Conservation (phyloP, 2,329 filamentous ascomycete species). For the Cladosporium cucumerinum region DNA sequence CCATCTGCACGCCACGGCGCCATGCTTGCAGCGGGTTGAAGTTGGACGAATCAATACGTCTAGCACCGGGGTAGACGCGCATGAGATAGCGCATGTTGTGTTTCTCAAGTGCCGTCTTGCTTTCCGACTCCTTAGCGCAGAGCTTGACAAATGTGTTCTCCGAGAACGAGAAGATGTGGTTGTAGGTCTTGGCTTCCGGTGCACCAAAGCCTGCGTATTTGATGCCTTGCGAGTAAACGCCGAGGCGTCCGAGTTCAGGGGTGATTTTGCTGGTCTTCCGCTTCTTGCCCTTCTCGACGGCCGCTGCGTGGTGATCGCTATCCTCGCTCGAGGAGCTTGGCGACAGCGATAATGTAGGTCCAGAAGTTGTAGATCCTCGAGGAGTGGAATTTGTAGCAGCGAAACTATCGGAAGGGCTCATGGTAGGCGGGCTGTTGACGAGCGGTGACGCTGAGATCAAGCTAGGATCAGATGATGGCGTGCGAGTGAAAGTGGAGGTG, state of each 20-base stretch:
- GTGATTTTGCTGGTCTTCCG: conserved; percentile 78
- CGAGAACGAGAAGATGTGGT: conserved; percentile 94
- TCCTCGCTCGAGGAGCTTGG: conserved; percentile 68
- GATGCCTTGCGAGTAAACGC: conserved; percentile 72
- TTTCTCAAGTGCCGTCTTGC: conserved; percentile 74
- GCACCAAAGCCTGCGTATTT: conserved; percentile 79
- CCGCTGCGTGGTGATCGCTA: conserved; percentile 62
- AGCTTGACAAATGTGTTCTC: conserved; percentile 83
- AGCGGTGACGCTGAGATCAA: conserved; percentile 48
- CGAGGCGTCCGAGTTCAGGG: conserved; percentile 76
- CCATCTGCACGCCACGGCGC: conserved; percentile 96
- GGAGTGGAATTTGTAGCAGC: conserved; percentile 47
- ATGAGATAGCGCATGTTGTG: conserved; percentile 92
- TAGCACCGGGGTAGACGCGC: conserved; percentile 85
- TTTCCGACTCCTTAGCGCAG: conserved; percentile 69
- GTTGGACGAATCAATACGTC: conserved; percentile 82
- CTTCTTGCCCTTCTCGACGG: conserved; percentile 58
- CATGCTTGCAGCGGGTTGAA: conserved; percentile 93
- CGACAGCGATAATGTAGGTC: conserved; percentile 52
- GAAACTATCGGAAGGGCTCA: conserved; percentile 50
- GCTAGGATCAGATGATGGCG: conserved; percentile 58
- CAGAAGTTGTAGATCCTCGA: conserved; percentile 55
- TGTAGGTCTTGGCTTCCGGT: conserved; percentile 77
- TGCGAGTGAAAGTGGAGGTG: conserved; percentile 70
- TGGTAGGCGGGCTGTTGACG: conserved; percentile 49